Evolutionary conservation across 257 asterid species (phyloP), one percentile per base, ranked within the genome.

Genomic region (Solanum piurae): DNA sequence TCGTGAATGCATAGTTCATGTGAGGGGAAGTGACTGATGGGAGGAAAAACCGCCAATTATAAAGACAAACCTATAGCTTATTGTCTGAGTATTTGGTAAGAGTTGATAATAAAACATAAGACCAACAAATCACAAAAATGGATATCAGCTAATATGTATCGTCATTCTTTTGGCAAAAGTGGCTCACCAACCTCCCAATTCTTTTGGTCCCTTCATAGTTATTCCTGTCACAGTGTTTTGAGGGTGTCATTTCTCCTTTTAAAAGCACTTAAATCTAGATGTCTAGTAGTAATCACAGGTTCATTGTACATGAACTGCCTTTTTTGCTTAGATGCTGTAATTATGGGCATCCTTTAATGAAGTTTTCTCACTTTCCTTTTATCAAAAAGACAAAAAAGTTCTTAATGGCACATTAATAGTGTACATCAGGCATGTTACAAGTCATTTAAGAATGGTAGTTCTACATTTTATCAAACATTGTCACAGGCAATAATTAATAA

Each of bases 401-500:
- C 2, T 29, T 27, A 3, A 1, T 25, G 25, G 20, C 84, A 77
- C 62, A 8, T 33, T 27, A 46, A 42, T 25, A 80, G 38, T 46
- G 27, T 29, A 80, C 34, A 46, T 44, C 18, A 25, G 38, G 36
- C 18, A 80, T 46, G 21, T 80, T 46, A 29, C 52, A 84, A 84
- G 60, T 62, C 86, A 20, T 36, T 42, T 34, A 44, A 44, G 10
- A 44, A 21, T 37, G 52, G 83, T 9, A 10, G 18, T 27, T 29
- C 25, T 7, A 58, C 49, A 23, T 33, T 82, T 89, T 13, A 73
- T 49, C 20, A 12, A 55, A 82, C 38, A 73, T 46, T 44, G 76
- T 44, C 66, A 80, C 87, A 71, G 25, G 74, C 89, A 58, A 90
- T 79, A 62, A 33, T 40, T 69, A 72, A 62, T n/a, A 76, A 76